Evolutionary conservation across 495 filamentous ascomycete genomes (phyloP).

Genomic region (Aspergillus kassunensis): DNA sequence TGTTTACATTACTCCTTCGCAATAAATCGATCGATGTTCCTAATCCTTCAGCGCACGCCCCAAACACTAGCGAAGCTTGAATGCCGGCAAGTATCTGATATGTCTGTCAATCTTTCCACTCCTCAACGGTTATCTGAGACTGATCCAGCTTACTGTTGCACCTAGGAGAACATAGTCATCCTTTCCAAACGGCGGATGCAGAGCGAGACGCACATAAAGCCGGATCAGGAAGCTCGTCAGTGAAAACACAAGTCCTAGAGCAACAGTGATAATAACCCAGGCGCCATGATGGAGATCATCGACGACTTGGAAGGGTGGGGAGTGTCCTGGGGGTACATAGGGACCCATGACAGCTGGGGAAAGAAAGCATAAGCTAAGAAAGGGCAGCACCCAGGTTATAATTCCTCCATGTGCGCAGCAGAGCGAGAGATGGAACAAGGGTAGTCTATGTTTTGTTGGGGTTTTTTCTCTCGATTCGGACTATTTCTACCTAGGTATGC

Average conservation of each 20-base stretch:
- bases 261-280: constrained; percentile 45
- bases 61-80: constrained; percentile 36
- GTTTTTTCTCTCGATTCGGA: too few relatives aligned
- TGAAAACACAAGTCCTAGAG: constrained; percentile 46
- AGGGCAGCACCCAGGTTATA: constrained; percentile 3
- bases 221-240: constrained; percentile 42
- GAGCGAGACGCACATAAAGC: constrained; percentile 39
- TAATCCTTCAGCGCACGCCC: constrained; percentile 33
- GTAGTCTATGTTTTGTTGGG: not conserved
- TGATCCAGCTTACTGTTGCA: constrained; percentile 30
- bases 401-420: constrained; percentile 4
- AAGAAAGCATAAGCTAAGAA: not conserved
- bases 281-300: constrained; percentile 41
- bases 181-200: constrained; percentile 34
- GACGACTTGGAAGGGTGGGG: constrained; percentile 38
- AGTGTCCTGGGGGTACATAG: constrained; percentile 34
- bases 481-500: not conserved
- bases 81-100: constrained; percentile 29
- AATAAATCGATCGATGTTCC: constrained; percentile 40
- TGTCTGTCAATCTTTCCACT: not conserved
- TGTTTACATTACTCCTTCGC: constrained; percentile 21
- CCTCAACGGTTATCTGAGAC: not conserved
- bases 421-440: not conserved
- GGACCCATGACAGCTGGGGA: constrained; percentile 24
- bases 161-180: constrained; percentile 39